Evolutionary conservation across 2,329 filamentous ascomycete genomes (phyloP).

Genomic region (Ascocoryne sarcoides): DNA sequence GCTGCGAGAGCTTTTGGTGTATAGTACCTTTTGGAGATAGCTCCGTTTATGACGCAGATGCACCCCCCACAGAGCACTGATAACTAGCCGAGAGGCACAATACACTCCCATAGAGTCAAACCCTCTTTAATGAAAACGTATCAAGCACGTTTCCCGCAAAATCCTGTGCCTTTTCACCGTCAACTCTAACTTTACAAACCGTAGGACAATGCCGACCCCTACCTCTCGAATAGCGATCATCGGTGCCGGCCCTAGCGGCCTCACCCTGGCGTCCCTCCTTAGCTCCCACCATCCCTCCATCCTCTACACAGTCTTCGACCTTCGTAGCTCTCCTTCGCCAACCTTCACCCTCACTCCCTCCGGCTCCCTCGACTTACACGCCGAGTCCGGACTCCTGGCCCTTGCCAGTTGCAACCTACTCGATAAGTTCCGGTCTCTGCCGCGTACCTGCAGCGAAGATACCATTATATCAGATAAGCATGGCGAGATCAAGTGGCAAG

Average conservation of each 20-base stretch:
- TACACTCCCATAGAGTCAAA: no score
- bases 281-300: neutral
- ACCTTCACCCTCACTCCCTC: slow-evolving; percentile 7
- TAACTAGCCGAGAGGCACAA: no score
- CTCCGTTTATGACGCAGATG: no score
- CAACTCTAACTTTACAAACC: no score
- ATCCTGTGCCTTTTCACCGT: no score
- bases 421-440: slow-evolving; percentile 32
- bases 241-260: slow-evolving; percentile 14
- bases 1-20: no score
- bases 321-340: slow-evolving; percentile 4
- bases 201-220: neutral
- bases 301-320: slow-evolving; percentile 15
- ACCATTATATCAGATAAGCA: slow-evolving; percentile 33
- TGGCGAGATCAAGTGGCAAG: slow-evolving; percentile 25
- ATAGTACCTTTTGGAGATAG: no score
- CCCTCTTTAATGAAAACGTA: no score
- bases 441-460: slow-evolving; percentile 17
- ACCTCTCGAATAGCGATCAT: slow-evolving; percentile 17
- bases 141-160: no score
- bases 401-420: slow-evolving; percentile 37
- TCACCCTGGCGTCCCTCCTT: slow-evolving; percentile 9
- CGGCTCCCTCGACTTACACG: slow-evolving; percentile 43
- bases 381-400: slow-evolving; percentile 36
- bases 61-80: no score